A percentile compares a stretch with the other conserved stretches of the same genome.
phyloP scores from a whole-genome alignment of 176 grass and related monocot species.

The Neostapfia colusana region DNA sequence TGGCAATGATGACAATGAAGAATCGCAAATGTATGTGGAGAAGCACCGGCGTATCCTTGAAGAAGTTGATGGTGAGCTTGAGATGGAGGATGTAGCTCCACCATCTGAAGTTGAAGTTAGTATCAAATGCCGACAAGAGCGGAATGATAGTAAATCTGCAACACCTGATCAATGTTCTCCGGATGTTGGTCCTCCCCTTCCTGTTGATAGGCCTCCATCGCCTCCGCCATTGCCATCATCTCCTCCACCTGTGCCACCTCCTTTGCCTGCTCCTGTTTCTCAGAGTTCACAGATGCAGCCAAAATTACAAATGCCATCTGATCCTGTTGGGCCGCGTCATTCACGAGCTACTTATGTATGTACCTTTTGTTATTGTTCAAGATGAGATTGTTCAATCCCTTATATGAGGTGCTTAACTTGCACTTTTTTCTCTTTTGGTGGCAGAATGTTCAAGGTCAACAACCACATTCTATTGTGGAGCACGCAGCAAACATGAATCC shows the following conservation, averaged over 20 bases:
- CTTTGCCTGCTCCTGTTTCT: constrained; percentile 39
- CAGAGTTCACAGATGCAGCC: constrained; percentile 37
- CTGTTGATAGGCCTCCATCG: constrained; percentile 65
- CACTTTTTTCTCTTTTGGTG: constrained; percentile 17
- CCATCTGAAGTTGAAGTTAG: constrained; percentile 45
- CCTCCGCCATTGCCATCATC: constrained; percentile 90
- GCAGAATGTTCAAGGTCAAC: constrained; percentile 76
- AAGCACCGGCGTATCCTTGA: constrained; percentile 76
- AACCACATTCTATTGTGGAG: constrained; percentile 43
- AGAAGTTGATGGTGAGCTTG: constrained; percentile 96
- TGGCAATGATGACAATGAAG: constrained; percentile 51
- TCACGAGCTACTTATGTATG: constrained; percentile 45
- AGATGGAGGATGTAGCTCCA: constrained; percentile 98
- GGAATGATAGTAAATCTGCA: constrained; percentile 41
- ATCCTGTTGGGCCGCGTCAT: constrained; percentile 40
- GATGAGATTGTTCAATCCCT: constrained; percentile 20
- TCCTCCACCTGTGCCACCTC: constrained; percentile 56
- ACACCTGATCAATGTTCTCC: constrained; percentile 28
- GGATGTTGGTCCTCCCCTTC: constrained; percentile 64
- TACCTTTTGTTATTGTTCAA: constrained; percentile 30
- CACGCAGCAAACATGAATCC: constrained; percentile 47
- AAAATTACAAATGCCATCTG: constrained; percentile 37
- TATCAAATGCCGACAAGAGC: constrained; percentile 24
- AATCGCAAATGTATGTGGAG: constrained; percentile 50
- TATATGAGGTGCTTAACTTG: constrained; percentile 33